Evolutionary conservation across 2,329 filamentous ascomycete species (phyloP), one percentile per base, ranked within the genome.

Genomic region (Apiospora arundinis): DNA sequence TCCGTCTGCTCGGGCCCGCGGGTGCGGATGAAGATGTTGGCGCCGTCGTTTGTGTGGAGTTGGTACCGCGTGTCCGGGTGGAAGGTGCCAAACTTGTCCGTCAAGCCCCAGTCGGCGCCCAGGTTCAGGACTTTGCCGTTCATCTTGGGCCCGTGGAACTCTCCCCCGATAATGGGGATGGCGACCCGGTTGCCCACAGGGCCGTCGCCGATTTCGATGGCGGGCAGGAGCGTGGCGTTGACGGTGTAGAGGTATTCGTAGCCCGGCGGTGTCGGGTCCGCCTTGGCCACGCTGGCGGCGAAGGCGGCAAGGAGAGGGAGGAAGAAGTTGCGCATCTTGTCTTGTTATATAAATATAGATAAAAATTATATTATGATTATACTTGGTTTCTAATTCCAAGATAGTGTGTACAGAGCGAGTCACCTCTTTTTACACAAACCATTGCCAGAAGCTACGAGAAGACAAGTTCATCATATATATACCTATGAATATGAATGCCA

Each of bases 41-140:
- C 79, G 2, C 76, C 76, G 73, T 80, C 78, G 18, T 77, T 72
- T 5, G 78, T 80, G 44, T 76, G 69, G 28, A 80, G 74, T 18
- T 79, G 75, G 70, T 80, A 80, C 21, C 78, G 77, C 28, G 78
- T 80, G 72, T 80, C 78, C 68, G 78, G 76, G n/a, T 74, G 74
- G 65, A 78, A 79, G 37, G 72, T 74, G 11, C 70, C 76, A 60
- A 75, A 70, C 66, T 60, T 69, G 74, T 79, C 75, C 66, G 74
- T 72, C 40, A 77, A 70, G 44, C 75, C 78, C 78, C 77, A 79
- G 72, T 79, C 78, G 12, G 78, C 78, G 32, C 78, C 78, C 8
- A 80, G 74, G 66, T 78, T 70, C 67, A 77, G 74, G 18, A 79
- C 74, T 42, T 76, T 79, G 44, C 60, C 68, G 42, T 74, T 49